Base-by-base conservation (phyloP, 441 rosid genomes). In the Isatis lusitanica region DNA sequence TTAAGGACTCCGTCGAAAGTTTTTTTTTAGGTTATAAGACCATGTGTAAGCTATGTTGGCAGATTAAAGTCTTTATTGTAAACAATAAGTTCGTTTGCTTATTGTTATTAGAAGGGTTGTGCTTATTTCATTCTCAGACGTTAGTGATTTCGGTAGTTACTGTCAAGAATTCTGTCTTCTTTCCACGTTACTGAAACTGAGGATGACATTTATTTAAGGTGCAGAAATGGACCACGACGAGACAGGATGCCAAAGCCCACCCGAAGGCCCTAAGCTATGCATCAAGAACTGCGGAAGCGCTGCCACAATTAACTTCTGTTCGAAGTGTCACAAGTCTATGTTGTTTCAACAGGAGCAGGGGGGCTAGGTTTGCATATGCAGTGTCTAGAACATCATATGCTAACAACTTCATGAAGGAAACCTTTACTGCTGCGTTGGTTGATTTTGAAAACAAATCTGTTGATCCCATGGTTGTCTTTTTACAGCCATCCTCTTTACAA, bases 231-330 rank as follows among this genome's bases (percentile, higher is more conserved):
- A 90, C 83, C 97, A 89, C 46, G 92, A 93, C 63, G 89, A 94
- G 85, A 91, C 97, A 78, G 97, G 94, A 82, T 94, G 97, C 83
- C 98, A 91, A 74, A 89, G 96, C 77, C 90, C 94, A 69, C 94
- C 96, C 2, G 98, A 94, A 76, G 82, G 91, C 57, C 94, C 97
- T 8, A 89, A 88, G 78, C 77, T 90, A 52, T 94, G 98, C 79
- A 36, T 89, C 57, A 94, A 94, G 83, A 92, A 92, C 56, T 94
- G 97, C 21, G 98, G 90, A 64, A 88, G 89, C 61, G 75, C 85
- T 24, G 89, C 89, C 18, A 88, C 93, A 9, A 88, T 86, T 89
- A 87, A 87, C 76, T 85, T 87, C 90, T 87, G 90, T 60, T 87
- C 90, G 38, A 87, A 87, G 78, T 87, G 92, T 83, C 89, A 87